Evolutionary conservation across 495 filamentous ascomycete genomes (phyloP), one percentile per base, ranked within the genome.

Genomic region (Glutinoglossum americanum): DNA sequence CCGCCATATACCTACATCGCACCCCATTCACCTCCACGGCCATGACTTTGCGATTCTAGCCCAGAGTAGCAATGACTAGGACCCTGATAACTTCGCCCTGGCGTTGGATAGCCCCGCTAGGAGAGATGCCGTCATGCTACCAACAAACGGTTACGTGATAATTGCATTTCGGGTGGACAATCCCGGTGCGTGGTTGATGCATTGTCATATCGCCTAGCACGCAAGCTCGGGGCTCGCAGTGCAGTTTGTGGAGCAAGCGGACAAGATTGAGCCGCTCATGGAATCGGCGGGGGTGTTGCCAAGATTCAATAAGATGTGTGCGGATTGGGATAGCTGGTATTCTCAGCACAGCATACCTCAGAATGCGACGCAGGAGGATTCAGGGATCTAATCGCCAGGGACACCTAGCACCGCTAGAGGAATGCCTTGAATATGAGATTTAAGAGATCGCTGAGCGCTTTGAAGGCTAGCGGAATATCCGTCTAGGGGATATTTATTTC

Each of bases 41-140:
- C 72, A 82, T 61, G 73, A 81, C 61, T 83, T 82, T 68, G 72
- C 63, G 56, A 66, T 82, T 15, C 62, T 83, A 11, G 68, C 69
- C 10, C 72, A 80, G 60, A 41, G 2, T 3, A 17, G 13, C 5
- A 41, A 9, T 3, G 8, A 5, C 7, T 9, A 2, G 13, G 2
- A 9, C 13, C 8, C 7, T 3, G 7, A 9, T 13, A 17, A 41
- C 7, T 41, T 41, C 7, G 17, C 7, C 7, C 13, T 17, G 15
- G 17, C 5, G 17, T 2, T 69, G 41, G 47, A 56, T 17, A 76
- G 72, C 61, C 77, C 81, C 4, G 73, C 76, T 5, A 72, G 80
- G 5, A 71, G 82, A 10, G 82, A 85, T 60, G 76, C 76, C 7
- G 80, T 79, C 1, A 65, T 80, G 61, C 63, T 85, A 0, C 74